Evolutionary conservation across 169 alveolate genomes (phyloP).

Genomic region (Amoebophrya sp.): DNA sequence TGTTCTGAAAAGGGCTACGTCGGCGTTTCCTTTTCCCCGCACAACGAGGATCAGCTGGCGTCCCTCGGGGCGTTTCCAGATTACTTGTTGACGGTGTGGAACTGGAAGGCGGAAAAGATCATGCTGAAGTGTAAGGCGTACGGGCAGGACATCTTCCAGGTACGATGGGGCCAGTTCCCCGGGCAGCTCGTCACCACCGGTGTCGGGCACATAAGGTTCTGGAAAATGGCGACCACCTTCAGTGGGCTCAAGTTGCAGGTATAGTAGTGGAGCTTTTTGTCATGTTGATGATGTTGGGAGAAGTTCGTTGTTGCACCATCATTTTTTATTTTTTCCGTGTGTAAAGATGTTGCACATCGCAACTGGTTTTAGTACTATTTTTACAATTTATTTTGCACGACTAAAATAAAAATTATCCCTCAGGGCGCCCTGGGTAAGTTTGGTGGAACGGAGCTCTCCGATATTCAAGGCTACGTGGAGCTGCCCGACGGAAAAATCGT

Average conservation of each 20-base stretch:
- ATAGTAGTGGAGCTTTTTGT: not conserved
- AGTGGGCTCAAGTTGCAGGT: slow-evolving; percentile 78
- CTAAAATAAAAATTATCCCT: not conserved
- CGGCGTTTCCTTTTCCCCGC: slow-evolving; percentile 46
- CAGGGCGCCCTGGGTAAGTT: slow-evolving; percentile 77
- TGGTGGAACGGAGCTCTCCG: slow-evolving; percentile 81
- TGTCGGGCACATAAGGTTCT: slow-evolving; percentile 81
- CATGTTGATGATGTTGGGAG: no score
- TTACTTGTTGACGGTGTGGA: slow-evolving; percentile 78
- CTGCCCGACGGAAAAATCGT: slow-evolving; percentile 83
- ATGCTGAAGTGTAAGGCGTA: slow-evolving; percentile 70
- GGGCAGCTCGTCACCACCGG: slow-evolving; percentile 68
- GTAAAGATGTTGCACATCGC: no score
- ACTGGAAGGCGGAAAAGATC: slow-evolving; percentile 72
- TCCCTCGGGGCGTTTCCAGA: slow-evolving; percentile 76
- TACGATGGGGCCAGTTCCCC: slow-evolving; percentile 56
- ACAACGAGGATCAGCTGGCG: slow-evolving; percentile 46
- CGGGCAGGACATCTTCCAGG: slow-evolving; percentile 42
- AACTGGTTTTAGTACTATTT: not conserved
- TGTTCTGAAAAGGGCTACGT: slow-evolving; percentile 42
- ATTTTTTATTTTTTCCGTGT: no score
- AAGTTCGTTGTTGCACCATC: no score
- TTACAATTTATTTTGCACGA: not conserved
- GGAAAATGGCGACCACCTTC: slow-evolving; percentile 88
- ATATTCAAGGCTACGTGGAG: slow-evolving; percentile 69